Evolutionary conservation across 2,329 filamentous ascomycete species (phyloP).

Genomic region (Cadophora malorum): DNA sequence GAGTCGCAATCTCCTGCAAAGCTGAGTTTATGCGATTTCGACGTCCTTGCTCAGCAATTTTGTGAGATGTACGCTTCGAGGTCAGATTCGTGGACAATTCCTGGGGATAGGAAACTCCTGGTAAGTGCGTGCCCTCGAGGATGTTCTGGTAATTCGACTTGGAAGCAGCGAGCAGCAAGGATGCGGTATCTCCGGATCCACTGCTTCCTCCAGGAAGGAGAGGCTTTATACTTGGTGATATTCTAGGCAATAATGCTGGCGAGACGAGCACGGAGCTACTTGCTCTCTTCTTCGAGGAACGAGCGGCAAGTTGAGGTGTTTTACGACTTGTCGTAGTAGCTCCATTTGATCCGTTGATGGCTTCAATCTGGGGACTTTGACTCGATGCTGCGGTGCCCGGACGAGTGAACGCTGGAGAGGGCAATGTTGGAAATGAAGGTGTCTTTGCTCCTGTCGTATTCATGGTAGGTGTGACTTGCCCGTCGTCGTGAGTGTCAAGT

Average conservation of each 20-base stretch:
- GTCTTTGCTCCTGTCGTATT: conserved; percentile 45
- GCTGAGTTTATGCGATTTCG: conserved; percentile 95
- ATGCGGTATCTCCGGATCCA: conserved; percentile 64
- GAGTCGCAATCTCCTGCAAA: conserved; percentile 84
- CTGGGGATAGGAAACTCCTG: conserved; percentile 88
- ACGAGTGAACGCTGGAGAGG: conserved; percentile 53
- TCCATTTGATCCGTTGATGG: conserved; percentile 57
- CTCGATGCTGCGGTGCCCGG: conserved; percentile 51
- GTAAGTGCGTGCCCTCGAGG: conserved; percentile 87
- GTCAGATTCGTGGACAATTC: conserved; percentile 92
- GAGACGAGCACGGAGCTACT: conserved; percentile 81
- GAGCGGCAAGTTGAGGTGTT: conserved; percentile 60
- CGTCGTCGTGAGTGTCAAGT: conserved; percentile 58
- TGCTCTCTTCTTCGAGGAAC: conserved; percentile 70
- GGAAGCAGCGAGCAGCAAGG: conserved; percentile 77
- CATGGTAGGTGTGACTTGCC: conserved; percentile 61
- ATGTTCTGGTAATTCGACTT: conserved; percentile 99
- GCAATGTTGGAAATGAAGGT: conserved; percentile 48
- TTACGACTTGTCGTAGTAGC: conserved; percentile 49
- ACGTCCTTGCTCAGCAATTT: conserved; percentile 95
- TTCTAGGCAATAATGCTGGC: conserved; percentile 84
- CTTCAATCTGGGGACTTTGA: conserved; percentile 60
- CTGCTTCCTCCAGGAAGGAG: conserved; percentile 70
- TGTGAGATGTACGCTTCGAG: conserved; percentile 96
- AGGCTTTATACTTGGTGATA: conserved; percentile 94